These are phyloP conservation scores for Pezicula neosporulosa DNA, from an alignment of 2,329 filamentous ascomycete species.

Conservation along the genomic window DNA sequence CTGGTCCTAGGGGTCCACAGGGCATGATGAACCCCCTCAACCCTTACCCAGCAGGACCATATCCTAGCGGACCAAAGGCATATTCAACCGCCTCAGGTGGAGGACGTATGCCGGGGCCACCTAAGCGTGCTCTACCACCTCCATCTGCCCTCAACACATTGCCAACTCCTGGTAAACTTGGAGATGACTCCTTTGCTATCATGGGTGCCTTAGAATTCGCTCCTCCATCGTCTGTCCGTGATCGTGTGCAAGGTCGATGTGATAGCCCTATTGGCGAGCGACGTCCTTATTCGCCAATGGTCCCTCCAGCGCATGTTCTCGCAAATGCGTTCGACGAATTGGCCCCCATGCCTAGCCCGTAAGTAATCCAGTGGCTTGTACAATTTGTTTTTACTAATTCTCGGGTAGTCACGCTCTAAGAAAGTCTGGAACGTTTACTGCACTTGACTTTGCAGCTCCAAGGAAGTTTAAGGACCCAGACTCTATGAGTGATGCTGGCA, in stretches of 20 bases:
- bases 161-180: conserved; percentile 81
- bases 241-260: conserved; percentile 66
- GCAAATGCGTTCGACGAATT: conserved; percentile 86
- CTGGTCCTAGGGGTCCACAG: conserved; percentile 14
- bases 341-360: conserved; percentile 82
- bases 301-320: conserved; percentile 74
- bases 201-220: conserved; percentile 77
- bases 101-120: conserved; percentile 22
- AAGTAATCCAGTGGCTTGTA: conserved; percentile 43
- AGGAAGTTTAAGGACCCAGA: conserved; percentile 65
- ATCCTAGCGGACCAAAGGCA: conserved; percentile 47
- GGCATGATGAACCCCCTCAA: conserved; percentile 32
- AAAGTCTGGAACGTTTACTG: conserved; percentile 76
- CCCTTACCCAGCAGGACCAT: conserved; percentile 53
- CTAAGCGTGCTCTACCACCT: conserved; percentile 59
- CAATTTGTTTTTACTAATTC: conserved; percentile 23
- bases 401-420: conserved; percentile 60
- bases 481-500: conserved; percentile 61
- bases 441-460: conserved; percentile 76
- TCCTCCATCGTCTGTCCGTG: conserved; percentile 64
- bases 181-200: conserved; percentile 74
- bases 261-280: conserved; percentile 63
- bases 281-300: conserved; percentile 69
- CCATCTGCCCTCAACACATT: conserved; percentile 71
- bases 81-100: conserved; percentile 57